Evolutionary conservation across 441 rosid species (phyloP).

Genomic region (Euphorbia schlechtendalii): DNA sequence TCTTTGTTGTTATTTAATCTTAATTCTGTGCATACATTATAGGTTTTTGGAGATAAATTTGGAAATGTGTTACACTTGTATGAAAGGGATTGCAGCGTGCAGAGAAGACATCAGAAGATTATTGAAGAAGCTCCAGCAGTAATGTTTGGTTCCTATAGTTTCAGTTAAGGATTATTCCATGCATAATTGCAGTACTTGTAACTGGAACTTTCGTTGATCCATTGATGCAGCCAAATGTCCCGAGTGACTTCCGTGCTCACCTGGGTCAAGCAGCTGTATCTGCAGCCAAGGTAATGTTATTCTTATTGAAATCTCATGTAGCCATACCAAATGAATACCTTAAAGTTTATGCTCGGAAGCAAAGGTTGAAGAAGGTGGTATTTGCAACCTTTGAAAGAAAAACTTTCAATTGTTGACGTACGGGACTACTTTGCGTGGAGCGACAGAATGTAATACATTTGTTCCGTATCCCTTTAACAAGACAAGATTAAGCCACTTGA

Average conservation of each 20-base stretch:
- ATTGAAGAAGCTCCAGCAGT: conserved; percentile 99
- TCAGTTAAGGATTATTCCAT: conserved; percentile 17
- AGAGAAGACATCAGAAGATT: conserved; percentile 97
- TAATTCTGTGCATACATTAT: conserved; percentile 18
- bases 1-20: conserved; percentile 18
- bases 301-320: conserved; percentile 7
- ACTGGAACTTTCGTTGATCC: conserved; percentile 23
- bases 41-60: conserved; percentile 87
- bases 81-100: conserved; percentile 97
- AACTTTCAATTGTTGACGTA: background rate
- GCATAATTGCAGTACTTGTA: conserved; percentile 23
- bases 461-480: background rate
- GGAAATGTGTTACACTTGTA: conserved; percentile 73
- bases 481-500: background rate
- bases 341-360: background rate
- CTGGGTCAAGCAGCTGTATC: conserved; percentile 92
- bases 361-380: background rate
- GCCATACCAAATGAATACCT: background rate
- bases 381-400: background rate
- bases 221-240: conserved; percentile 73
- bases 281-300: conserved; percentile 69
- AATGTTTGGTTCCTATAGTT: conserved; percentile 30
- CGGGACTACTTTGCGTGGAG: background rate
- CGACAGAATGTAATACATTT: background rate
- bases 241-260: conserved; percentile 53